Percentiles rank a stretch among this genome's conserved stretches.
Evolutionary conservation across 129 eudicot species (phyloP).

Genomic region (Helianthus tuberosus): DNA sequence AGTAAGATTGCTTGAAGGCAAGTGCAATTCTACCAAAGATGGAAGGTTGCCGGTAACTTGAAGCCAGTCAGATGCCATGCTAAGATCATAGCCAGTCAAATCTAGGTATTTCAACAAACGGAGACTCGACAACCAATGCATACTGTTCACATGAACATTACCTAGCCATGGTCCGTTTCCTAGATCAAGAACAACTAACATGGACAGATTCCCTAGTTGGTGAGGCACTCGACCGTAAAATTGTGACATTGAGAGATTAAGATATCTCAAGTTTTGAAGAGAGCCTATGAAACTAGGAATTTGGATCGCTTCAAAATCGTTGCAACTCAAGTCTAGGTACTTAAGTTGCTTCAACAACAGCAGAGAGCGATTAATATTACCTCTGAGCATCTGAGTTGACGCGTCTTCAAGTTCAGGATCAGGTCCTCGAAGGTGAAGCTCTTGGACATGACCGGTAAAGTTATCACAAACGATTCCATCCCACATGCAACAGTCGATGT

Average conservation of each 20-base stretch:
- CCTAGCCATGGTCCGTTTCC: background rate
- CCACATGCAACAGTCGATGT: no score
- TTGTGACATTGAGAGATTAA: slow-evolving; percentile 24
- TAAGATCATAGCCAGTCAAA: slow-evolving; percentile 30
- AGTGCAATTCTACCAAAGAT: slow-evolving; percentile 31
- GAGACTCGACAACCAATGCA: slow-evolving; percentile 40
- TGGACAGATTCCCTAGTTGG: slow-evolving; percentile 38
- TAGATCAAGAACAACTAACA: slow-evolving; percentile 27
- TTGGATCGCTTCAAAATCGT: slow-evolving; percentile 12
- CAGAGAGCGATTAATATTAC: slow-evolving; percentile 34
- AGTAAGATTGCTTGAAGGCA: slow-evolving; percentile 24
- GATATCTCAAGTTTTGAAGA: slow-evolving; percentile 2
- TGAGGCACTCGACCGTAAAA: slow-evolving; percentile 26
- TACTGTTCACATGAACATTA: background rate
- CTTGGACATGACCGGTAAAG: no score
- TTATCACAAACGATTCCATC: no score
- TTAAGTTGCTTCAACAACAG: slow-evolving; percentile 28
- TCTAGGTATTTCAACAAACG: slow-evolving; percentile 29
- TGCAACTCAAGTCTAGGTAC: slow-evolving; percentile 38
- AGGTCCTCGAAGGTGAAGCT: background rate
- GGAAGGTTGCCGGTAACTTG: slow-evolving; percentile 41
- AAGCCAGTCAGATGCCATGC: slow-evolving; percentile 33
- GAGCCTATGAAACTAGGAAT: slow-evolving; percentile 27
- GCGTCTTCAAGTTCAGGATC: slow-evolving; percentile 1
- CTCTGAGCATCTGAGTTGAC: slow-evolving; percentile 6